Evolutionary conservation across 2,329 filamentous ascomycete genomes (phyloP), one percentile per base, ranked within the genome.

Genomic region (Arthrobotrys musiformis): DNA sequence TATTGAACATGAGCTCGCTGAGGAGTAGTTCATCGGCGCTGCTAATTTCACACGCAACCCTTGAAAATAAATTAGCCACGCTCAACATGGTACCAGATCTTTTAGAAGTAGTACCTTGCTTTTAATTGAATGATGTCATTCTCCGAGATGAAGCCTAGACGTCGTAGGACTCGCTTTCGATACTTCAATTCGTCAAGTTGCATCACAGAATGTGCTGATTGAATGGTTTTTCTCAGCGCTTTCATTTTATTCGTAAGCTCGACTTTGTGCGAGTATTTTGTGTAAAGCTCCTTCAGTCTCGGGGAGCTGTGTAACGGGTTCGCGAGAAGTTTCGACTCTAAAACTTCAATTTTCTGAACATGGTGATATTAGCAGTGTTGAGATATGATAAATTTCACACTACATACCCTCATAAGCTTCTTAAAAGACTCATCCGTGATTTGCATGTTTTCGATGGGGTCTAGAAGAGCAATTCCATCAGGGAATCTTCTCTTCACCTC

Each of bases 131-230:
- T 94, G 0, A 99, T 94, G 83, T 98, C 95, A 63, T 90, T 89
- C 76, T 98, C 95, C 83, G 97, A 96, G 84, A 97, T 96, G 85
- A 99, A 99, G 3, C 92, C 93, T 9, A 99, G 89, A 66, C 95
- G 93, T 54, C 96, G 93, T 30, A 99, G 88, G 3, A 99, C 95
- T 80, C 95, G 91, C 86, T 97, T 99, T 78, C 95, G 91, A 79
- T 92, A 93, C 86, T 98, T 98, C 78, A 99, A 88, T 84, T 99
- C 95, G 81, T 99, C 95, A 79, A 98, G 88, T 83, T 99, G 94
- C 73, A 95, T 91, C 73, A 98, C 92, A 76, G 92, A 93, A 82
- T 96, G 89, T 0, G 93, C 94, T 79, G 92, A 91, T 22, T 89
- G 86, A 78, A 99, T 97, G 74, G 92, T 88, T 85, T 93, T 96